Evolutionary conservation across 257 asterid genomes (phyloP), one percentile per base, ranked within the genome.

Genomic region (Mentha longifolia): DNA sequence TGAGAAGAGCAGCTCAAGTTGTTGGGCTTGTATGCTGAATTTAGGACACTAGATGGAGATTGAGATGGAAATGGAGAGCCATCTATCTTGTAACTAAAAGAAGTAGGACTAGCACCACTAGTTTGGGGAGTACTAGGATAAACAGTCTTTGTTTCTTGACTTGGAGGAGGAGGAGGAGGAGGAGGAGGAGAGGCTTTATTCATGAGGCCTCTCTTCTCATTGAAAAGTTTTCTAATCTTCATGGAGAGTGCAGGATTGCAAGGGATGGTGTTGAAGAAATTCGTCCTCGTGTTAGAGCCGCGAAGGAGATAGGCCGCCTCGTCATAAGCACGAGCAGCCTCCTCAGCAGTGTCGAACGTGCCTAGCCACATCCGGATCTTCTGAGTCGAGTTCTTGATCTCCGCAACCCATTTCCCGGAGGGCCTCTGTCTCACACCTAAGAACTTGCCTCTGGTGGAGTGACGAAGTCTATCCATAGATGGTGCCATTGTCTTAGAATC

Each of bases 391-490:
- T 89, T 85, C 83, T 89, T 85, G 81, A 89, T 87, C 68, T 89
- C 91, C 3, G 90, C 93, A 4, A 89, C 91, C 91, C 93, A 89
- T 85, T 85, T 89, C 6, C 96, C 93, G 0, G 96, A 89, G 25
- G 93, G 86, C 76, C 93, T 76, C 69, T 87, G 96, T 45, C 93
- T 85, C 67, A 87, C 96, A 16, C 96, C 96, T 13, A 87, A 84
- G 71, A 82, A 89, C 73, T 85, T 89, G 79, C 68, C 81, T 55
- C 72, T 85, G 67, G 45, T 75, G 35, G 57, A 20, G 46, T 60
- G 61, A 33, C 68, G 72, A 10, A 15, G 76, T 73, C 81, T 76
- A 1, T 35, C 39, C 39, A 82, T 82, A 9, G 17, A 22, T 54
- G 60, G 31, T 54, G 59, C 31, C 59, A 9, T 22, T 52, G 10